phyloP scores from a whole-genome alignment of 192 early-diverging fungal species.

The Physocladia obscura region DNA sequence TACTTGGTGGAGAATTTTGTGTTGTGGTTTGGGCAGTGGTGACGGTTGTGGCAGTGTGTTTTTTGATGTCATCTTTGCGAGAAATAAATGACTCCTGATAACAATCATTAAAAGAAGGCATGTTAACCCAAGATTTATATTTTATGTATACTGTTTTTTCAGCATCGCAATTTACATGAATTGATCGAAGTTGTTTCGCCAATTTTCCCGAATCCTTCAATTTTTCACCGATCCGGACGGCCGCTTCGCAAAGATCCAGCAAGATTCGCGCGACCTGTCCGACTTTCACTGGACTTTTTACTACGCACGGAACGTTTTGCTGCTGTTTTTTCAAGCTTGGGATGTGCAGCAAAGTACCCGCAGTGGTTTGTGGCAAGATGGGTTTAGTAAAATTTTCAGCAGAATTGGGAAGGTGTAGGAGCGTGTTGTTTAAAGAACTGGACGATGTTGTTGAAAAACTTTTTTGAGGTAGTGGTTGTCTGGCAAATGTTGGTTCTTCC shows the following conservation, averaged over 20 bases:
- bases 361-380: neutral
- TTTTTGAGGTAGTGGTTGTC: too few relatives aligned
- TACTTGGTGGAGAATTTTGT: neutral
- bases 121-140: neutral
- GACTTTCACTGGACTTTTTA: constrained; percentile 10
- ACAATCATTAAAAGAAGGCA: neutral
- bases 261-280: neutral
- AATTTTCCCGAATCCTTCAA: constrained; percentile 4
- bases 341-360: too few relatives aligned
- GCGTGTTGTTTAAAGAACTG: neutral
- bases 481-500: too few relatives aligned
- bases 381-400: neutral
- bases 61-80: constrained; percentile 22
- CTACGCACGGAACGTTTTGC: neutral
- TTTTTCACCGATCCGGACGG: neutral
- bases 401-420: neutral
- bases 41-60: neutral
- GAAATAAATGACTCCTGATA: constrained; percentile 5
- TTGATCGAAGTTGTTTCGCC: neutral
- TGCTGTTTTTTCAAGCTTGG: too few relatives aligned
- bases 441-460: neutral
- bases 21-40: neutral
- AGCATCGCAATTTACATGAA: constrained; percentile 1
- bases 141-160: neutral
- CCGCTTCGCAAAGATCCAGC: constrained; percentile 9